These are phyloP conservation scores for Oryza meridionalis DNA, from an alignment of 176 grass and related monocot species.

Conservation along the genomic window DNA sequence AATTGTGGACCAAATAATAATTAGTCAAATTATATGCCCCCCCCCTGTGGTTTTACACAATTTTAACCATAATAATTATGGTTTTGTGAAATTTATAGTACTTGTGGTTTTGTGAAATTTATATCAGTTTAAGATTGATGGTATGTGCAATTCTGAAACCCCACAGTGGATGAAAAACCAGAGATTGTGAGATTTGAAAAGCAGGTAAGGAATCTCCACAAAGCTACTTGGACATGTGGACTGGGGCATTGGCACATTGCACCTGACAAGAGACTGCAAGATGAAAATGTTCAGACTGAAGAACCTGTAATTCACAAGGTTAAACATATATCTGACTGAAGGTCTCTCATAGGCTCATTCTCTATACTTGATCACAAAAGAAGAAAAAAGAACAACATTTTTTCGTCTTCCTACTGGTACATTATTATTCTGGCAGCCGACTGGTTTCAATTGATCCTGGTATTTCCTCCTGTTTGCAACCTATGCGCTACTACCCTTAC, in stretches of 20 bases:
- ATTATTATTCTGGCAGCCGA: constrained; percentile 7
- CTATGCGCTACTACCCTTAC: constrained; percentile 57
- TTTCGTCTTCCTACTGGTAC: constrained; percentile 41
- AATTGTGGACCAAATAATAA: no score
- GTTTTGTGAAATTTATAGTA: no score
- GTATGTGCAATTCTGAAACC: no score
- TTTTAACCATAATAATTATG: no score
- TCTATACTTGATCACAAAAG: constrained; percentile 47
- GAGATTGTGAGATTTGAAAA: background rate
- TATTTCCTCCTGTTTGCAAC: constrained; percentile 20
- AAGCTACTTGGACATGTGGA: background rate
- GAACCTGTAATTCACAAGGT: constrained; percentile 12
- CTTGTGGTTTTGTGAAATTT: no score
- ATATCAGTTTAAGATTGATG: no score
- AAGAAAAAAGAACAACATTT: background rate
- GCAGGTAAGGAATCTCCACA: background rate
- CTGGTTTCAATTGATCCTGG: constrained; percentile 27
- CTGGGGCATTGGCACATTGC: background rate
- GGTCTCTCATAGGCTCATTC: constrained; percentile 22
- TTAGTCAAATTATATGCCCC: no score
- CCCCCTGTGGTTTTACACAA: no score
- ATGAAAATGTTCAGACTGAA: constrained; percentile 1
- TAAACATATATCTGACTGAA: constrained; percentile 27
- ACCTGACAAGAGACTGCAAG: background rate
- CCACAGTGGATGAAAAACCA: background rate